A percentile compares a stretch with the other conserved stretches of the same genome.
phyloP scores from a whole-genome alignment of 75 land plant genomes.

The Pinus albicaulis region DNA sequence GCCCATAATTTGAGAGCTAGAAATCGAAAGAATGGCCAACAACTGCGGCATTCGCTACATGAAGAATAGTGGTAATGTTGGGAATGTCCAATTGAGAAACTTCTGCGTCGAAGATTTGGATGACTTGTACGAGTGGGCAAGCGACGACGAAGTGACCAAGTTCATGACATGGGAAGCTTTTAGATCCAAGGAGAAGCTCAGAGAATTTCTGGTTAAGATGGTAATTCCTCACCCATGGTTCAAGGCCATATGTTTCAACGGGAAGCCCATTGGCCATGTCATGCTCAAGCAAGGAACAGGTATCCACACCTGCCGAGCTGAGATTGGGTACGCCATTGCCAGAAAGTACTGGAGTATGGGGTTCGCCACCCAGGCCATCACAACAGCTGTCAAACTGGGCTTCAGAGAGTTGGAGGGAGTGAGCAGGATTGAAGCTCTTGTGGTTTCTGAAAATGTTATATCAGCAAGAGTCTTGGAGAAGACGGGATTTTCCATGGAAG shows the following conservation, averaged over 20 bases:
- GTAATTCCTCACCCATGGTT: conserved; percentile 45
- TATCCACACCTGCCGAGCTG: conserved; percentile 14
- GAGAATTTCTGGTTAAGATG: conserved; percentile 12
- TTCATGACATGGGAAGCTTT: conserved; percentile 31
- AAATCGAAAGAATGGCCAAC: no score
- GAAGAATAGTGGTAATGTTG: no score
- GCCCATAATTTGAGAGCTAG: no score
- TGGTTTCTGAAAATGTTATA: conserved; percentile 35
- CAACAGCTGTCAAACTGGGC: conserved; percentile 17
- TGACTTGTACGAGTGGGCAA: conserved; percentile 48
- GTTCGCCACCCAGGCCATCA: conserved; percentile 45
- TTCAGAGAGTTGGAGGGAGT: conserved; percentile 35
- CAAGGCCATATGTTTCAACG: conserved; percentile 48
- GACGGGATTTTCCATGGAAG: conserved; percentile 45
- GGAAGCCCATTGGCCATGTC: background rate
- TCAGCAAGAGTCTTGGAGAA: conserved; percentile 58
- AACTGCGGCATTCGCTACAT: no score
- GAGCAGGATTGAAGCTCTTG: conserved; percentile 48
- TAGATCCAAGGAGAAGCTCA: conserved; percentile 26
- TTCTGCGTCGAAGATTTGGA: conserved; percentile 32
- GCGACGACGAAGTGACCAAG: conserved; percentile 41
- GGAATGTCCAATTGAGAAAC: no score
- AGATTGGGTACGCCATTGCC: conserved; percentile 48
- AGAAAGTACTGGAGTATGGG: conserved; percentile 55
- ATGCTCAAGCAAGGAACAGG: background rate